Evolutionary conservation across 78 protist species (phyloP), one percentile per base, ranked within the genome.

Genomic region (Monocercomonoides exilis): DNA sequence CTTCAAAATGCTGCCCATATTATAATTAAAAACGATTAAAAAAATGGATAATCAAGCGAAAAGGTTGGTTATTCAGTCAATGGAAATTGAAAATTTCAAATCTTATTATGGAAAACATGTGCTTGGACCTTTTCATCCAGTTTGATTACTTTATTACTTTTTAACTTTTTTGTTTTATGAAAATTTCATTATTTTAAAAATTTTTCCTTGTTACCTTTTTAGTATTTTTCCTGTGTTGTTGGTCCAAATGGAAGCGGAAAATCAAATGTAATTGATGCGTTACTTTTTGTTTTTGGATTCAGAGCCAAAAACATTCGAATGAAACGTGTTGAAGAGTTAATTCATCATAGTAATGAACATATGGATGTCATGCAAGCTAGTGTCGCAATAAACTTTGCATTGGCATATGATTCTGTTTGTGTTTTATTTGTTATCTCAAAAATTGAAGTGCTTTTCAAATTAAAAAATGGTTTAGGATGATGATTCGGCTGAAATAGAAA

Each of bases 161-260:
- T n/a, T n/a, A n/a, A n/a, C n/a, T n/a, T n/a, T n/a, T n/a, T n/a
- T n/a, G n/a, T n/a, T n/a, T 54, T 54, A 29, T 54, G 70, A 54
- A 54, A 29, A 11, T 54, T 54, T 21, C 11, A 54, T 54, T 54
- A 29, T 54, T 21, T 21, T 11, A 11, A 11, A 44, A 34, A 35
- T 77, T 54, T 33, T 42, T 3, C 2, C 33, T 63, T 0, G 45
- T 2, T 34, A 82, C 5, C 87, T 2, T 89, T 85, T 70, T 41
- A 93, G 94, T 44, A 90, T 64, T 97, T 98, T 85, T 89, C 98
- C 1, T 44, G 98, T 0, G 93, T 99, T 29, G 96, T 99, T 2
- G 99, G 99, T 0, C 99, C 99, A 35, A 99, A 99, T 81, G 99
- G 99, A 46, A 89, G 94, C 21, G 99, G 99, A 64, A 99, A 99